These are phyloP conservation scores for Fusarium sp. DNA, from an alignment of 2,329 filamentous ascomycete species.

Conservation along the genomic window DNA sequence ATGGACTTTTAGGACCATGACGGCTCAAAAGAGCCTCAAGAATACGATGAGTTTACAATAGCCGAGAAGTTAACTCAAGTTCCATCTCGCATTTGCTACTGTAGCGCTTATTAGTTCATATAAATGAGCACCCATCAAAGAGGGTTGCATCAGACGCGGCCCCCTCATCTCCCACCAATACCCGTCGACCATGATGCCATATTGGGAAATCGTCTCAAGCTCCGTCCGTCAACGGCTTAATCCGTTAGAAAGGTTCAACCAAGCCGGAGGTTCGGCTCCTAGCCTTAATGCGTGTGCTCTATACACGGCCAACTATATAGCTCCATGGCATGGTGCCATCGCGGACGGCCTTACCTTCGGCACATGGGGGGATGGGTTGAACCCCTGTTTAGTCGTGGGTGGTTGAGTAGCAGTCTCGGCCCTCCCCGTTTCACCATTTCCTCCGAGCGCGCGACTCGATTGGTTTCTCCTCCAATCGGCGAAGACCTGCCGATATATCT, in stretches of 20 bases:
- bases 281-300: background rate
- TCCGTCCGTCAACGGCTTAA: background rate
- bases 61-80: background rate
- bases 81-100: background rate
- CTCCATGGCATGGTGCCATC: background rate
- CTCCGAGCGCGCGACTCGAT: constrained; percentile 12
- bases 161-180: constrained; percentile 28
- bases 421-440: constrained; percentile 34
- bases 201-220: constrained; percentile 17
- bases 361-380: background rate
- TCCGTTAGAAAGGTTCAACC: background rate
- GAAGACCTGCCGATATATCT: constrained; percentile 13
- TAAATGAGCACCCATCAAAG: background rate
- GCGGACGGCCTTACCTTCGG: background rate
- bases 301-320: background rate
- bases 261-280: background rate
- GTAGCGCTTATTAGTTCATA: background rate
- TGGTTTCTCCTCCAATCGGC: constrained; percentile 45
- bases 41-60: background rate
- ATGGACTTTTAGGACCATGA: background rate
- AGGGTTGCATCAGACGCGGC: background rate
- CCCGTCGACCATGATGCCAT: constrained; percentile 15
- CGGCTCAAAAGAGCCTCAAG: background rate
- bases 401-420: background rate
- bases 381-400: background rate